A percentile compares a stretch with the other conserved stretches of the same genome.
These are phyloP conservation scores for Ogataea angusta DNA, from an alignment of 805 yeast species.

Conservation along the genomic window DNA sequence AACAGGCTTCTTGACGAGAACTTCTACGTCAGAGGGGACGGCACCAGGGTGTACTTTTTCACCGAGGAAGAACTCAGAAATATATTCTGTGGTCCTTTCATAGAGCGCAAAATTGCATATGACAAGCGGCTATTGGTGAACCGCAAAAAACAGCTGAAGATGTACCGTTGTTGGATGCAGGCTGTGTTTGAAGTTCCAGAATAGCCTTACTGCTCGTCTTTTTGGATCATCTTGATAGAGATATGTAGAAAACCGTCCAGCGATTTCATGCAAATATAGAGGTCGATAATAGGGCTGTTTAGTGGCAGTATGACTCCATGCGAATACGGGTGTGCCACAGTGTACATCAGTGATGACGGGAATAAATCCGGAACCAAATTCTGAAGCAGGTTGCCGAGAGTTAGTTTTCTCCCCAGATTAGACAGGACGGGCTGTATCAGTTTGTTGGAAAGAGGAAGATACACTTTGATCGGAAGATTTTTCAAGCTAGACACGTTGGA, in stretches of 20 bases:
- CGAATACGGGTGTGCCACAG: conserved; percentile 41
- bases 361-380: conserved; percentile 44
- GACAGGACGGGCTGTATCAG: conserved; percentile 33
- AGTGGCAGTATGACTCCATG: conserved; percentile 57
- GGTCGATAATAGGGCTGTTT: conserved; percentile 40
- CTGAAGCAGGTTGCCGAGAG: conserved; percentile 41
- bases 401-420: conserved; percentile 16
- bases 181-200: conserved; percentile 63
- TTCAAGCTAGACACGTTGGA: conserved; percentile 23
- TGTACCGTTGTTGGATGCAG: conserved; percentile 97
- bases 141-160: conserved; percentile 85
- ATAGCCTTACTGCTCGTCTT: not conserved
- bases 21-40: conserved; percentile 96
- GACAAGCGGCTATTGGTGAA: conserved; percentile 90
- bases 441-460: conserved; percentile 37
- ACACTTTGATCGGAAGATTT: conserved; percentile 48
- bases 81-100: conserved; percentile 64
- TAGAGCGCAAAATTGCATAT: conserved; percentile 75
- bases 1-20: conserved; percentile 85
- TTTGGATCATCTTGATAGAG: conserved; percentile 37
- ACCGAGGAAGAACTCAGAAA: conserved; percentile 85
- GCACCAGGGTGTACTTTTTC: conserved; percentile 95
- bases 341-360: conserved; percentile 35
- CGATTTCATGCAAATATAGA: conserved; percentile 45
- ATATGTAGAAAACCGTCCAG: conserved; percentile 69